Conservation (phyloP, 2,329 filamentous ascomycete species). For the Zalaria obscura region DNA sequence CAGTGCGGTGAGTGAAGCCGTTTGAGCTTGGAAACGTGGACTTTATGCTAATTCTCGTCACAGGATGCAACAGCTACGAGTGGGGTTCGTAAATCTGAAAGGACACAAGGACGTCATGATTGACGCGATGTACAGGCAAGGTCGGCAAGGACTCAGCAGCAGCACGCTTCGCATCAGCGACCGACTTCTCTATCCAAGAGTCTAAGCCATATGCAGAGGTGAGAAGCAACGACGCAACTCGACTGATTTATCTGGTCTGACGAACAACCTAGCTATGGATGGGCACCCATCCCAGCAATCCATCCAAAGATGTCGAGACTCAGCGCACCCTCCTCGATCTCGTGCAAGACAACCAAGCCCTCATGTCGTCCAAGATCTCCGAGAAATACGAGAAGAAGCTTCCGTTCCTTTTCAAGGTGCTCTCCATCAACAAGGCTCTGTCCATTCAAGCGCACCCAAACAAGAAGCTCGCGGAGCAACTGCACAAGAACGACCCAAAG, state of each 20-base stretch:
- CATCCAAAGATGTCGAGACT: constrained; percentile 76
- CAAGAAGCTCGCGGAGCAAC: constrained; percentile 67
- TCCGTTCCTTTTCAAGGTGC: constrained; percentile 94
- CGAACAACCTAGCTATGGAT: constrained; percentile 66
- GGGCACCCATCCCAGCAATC: constrained; percentile 93
- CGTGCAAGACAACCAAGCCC: constrained; percentile 69
- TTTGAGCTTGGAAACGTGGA: not conserved
- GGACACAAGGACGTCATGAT: too few relatives aligned
- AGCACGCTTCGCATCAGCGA: constrained; percentile 78
- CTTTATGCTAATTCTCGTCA: too few relatives aligned
- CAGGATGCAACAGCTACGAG: constrained; percentile 94
- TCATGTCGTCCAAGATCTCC: constrained; percentile 61
- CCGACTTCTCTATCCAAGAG: constrained; percentile 64
- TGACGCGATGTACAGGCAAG: constrained; percentile 45
- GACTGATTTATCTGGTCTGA: constrained; percentile 5
- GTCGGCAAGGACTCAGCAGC: constrained; percentile 75
- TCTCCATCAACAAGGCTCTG: constrained; percentile 88
- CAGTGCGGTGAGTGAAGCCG: constrained; percentile 45
- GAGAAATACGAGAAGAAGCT: constrained; percentile 68
- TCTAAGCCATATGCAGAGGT: constrained; percentile 94
- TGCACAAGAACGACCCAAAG: constrained; percentile 74
- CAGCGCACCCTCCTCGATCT: constrained; percentile 77
- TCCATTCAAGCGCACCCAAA: constrained; percentile 79
- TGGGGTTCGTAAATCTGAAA: constrained; percentile 48
- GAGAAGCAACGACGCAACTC: not conserved